phyloP scores from a whole-genome alignment of 495 filamentous ascomycete species.

The Extremus antarcticus region DNA sequence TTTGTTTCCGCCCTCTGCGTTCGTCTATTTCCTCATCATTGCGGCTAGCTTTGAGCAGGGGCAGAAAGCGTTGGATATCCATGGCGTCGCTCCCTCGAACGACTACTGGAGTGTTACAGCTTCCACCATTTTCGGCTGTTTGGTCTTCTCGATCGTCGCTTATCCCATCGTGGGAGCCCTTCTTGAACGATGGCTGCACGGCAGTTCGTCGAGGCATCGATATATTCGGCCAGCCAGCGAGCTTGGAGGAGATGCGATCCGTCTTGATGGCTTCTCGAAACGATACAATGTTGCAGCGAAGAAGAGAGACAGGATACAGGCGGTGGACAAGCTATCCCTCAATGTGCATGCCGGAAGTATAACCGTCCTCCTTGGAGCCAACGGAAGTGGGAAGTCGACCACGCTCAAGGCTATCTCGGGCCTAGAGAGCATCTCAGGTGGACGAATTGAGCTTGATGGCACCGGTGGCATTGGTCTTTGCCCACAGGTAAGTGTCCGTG shows the following conservation, averaged over 20 bases:
- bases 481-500: too few species aligned
- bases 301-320: constrained; percentile 43
- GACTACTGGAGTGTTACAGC: constrained; percentile 10
- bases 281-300: not conserved
- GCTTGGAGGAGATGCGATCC: constrained; percentile 21
- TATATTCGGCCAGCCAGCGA: constrained; percentile 44
- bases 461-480: constrained; percentile 70
- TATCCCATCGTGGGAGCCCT: constrained; percentile 62
- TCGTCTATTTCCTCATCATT: constrained; percentile 30
- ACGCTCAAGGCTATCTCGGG: constrained; percentile 79
- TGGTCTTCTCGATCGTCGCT: constrained; percentile 58
- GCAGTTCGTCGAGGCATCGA: constrained; percentile 41
- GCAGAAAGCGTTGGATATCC: constrained; percentile 14
- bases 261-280: not conserved
- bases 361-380: constrained; percentile 69
- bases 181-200: constrained; percentile 61
- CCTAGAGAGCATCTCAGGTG: constrained; percentile 56
- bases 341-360: constrained; percentile 62
- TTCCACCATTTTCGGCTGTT: constrained; percentile 17
- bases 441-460: constrained; percentile 60
- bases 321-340: constrained; percentile 61
- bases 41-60: constrained; percentile 25
- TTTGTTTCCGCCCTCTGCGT: constrained; percentile 30
- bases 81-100: constrained; percentile 7
- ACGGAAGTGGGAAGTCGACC: constrained; percentile 78